Conservation (phyloP, 345 rosid species). For the Pistacia atlantica region DNA sequence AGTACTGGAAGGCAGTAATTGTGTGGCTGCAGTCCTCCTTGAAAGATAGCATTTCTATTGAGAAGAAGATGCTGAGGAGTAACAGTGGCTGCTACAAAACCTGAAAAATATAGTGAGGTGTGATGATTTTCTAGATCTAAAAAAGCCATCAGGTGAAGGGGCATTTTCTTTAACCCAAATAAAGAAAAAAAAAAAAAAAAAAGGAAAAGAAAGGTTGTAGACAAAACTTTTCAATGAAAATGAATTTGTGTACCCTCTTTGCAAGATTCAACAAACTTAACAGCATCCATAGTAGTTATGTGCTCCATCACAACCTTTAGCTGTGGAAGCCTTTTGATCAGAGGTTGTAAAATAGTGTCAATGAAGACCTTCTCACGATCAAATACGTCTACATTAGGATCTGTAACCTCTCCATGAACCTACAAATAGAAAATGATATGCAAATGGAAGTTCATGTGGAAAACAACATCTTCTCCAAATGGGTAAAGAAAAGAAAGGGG, state of each 20-base stretch:
- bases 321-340: constrained; percentile 67
- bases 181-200: no score
- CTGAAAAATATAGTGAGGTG: constrained; percentile 34
- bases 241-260: constrained; percentile 54
- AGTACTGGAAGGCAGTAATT: constrained; percentile 94
- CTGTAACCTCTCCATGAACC: constrained; percentile 98
- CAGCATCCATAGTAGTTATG: constrained; percentile 90
- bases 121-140: background rate
- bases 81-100: constrained; percentile 86
- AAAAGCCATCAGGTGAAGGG: no score
- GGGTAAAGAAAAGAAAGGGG: background rate
- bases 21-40: constrained; percentile 94
- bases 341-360: constrained; percentile 72
- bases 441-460: constrained; percentile 6
- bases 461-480: background rate
- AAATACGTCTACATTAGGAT: constrained; percentile 75
- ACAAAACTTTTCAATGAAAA: background rate
- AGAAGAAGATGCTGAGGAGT: constrained; percentile 97
- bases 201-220: no score
- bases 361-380: constrained; percentile 93
- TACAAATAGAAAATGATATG: constrained; percentile 28
- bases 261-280: constrained; percentile 77
- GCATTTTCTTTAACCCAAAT: no score
- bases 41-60: constrained; percentile 86
- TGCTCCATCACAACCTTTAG: constrained; percentile 93